Evolutionary conservation across 1,139 yeast genomes (phyloP), one percentile per base, ranked within the genome.

Genomic region (Lodderomyces parapsilosis): DNA sequence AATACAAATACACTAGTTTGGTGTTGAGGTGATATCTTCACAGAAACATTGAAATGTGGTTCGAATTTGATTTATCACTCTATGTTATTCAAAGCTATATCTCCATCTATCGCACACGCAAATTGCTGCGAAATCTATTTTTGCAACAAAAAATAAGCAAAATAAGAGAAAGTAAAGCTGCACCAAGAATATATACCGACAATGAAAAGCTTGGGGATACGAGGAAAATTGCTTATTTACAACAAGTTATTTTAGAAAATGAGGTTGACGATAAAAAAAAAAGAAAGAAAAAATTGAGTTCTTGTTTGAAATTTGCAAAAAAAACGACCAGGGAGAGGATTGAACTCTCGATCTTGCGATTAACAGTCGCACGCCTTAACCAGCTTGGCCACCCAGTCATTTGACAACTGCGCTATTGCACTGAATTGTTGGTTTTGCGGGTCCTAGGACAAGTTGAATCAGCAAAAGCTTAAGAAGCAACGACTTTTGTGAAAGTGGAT

Each of bases 301-400:
- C 9, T 2, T 8, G 11, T 3, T 3, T 13, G 7, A 30, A 5
- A 28, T 6, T 13, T 3, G 3, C 14, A 30, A 30, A 15, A 15
- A 30, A 15, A 30, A 30, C 33, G 33, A 30, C 33, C 33, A 30
- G 33, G 33, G 33, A 30, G 33, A 30, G 33, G 33, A 30, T 30
- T 30, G 33, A 30, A 30, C 33, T 30, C 33, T 30, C 33, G 33
- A 30, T 30, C 33, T 30, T 30, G 33, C 9, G 33, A 30, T 30
- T 30, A 30, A 30, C 33, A 30, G 33, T 30, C 33, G 9, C 33
- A 30, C 33, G 33, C 33, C 33, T 30, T 30, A 30, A 30, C 33
- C 33, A 30, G 33, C 33, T 30, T 30, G 33, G 33, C 33, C 33
- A 30, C 33, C 33, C 33, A 30, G 33, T 30, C 33, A 15, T 8